Evolutionary conservation across 371 early-diverging fungal genomes (phyloP).

Genomic region (Apophysomyces sp.): DNA sequence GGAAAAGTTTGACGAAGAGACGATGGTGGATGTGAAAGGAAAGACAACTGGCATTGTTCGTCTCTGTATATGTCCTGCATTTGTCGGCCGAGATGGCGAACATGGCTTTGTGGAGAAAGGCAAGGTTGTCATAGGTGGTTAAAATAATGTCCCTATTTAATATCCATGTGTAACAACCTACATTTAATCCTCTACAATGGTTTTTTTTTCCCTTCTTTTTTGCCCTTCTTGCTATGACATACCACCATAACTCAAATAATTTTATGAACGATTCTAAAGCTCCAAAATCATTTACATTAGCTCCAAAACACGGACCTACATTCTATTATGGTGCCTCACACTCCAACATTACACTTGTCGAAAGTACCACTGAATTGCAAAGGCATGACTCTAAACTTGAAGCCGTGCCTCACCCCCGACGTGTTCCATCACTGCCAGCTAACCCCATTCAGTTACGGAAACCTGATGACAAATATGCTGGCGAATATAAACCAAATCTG

Average conservation of each 20-base stretch:
- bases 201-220: constrained; percentile 6
- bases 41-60: constrained; percentile 19
- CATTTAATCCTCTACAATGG: not conserved
- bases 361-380: not conserved
- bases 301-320: not conserved
- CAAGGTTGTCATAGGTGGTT: constrained; percentile 38
- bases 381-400: not conserved
- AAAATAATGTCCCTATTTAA: constrained; percentile 4
- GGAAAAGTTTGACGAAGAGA: constrained; percentile 32
- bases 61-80: constrained; percentile 33
- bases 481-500: too few species aligned
- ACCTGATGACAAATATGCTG: not conserved
- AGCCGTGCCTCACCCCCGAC: not conserved
- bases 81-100: constrained; percentile 25
- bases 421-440: not conserved
- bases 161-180: not conserved
- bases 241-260: not conserved
- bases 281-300: not conserved
- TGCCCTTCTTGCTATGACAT: too few species aligned
- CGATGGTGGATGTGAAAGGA: constrained; percentile 25
- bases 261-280: not conserved
- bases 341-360: not conserved
- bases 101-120: constrained; percentile 47
- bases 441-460: not conserved
- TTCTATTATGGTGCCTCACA: not conserved